Evolutionary conservation across 495 filamentous ascomycete species (phyloP).

Genomic region (Cercophora newfieldiana): DNA sequence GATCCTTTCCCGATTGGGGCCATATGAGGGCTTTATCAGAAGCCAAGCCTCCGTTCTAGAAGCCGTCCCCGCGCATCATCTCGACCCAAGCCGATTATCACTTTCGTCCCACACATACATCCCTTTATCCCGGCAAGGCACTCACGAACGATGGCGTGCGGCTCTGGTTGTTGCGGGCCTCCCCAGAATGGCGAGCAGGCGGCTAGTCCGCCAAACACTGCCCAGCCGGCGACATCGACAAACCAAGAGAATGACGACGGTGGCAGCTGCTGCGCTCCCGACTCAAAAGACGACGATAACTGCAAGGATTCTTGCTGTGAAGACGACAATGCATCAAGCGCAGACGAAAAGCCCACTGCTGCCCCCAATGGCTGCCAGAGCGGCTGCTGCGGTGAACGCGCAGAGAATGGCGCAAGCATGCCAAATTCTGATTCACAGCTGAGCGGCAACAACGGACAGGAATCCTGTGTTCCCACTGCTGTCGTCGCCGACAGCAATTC

Average conservation of each 20-base stretch:
- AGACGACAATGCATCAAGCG: background rate
- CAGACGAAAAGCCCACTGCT: background rate
- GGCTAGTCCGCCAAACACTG: background rate
- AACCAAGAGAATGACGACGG: background rate
- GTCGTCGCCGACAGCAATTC: conserved; percentile 19
- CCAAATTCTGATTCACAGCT: background rate
- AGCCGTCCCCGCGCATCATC: background rate
- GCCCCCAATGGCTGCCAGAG: background rate
- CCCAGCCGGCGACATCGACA: background rate
- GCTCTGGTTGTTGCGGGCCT: conserved; percentile 23
- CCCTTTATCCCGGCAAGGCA: background rate
- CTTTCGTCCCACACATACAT: background rate
- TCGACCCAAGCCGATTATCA: background rate
- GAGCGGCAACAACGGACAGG: background rate
- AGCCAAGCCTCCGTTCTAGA: background rate
- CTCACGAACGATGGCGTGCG: conserved; percentile 23
- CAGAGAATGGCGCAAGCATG: background rate
- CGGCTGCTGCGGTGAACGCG: background rate
- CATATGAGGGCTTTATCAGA: background rate
- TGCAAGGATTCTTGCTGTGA: background rate
- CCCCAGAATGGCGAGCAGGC: background rate
- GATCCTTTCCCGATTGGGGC: background rate
- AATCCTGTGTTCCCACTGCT: background rate
- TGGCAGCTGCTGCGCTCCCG: background rate
- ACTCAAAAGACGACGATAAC: background rate